These are phyloP conservation scores for Epichloe baconii DNA, from an alignment of 2,329 filamentous ascomycete genomes.

Conservation along the genomic window DNA sequence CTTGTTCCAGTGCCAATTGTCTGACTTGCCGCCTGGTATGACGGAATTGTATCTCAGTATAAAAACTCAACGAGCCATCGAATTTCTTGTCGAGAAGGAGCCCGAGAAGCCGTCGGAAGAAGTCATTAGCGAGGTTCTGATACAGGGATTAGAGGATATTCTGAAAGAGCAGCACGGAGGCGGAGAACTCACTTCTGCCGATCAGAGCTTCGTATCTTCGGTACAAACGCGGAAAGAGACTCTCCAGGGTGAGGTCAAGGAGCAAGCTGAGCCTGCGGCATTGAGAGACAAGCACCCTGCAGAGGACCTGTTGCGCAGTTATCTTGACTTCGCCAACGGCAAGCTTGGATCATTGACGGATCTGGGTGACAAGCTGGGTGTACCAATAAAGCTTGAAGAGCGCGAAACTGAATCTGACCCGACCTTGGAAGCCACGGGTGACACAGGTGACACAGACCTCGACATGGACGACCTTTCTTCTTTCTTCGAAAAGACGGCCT, in stretches of 20 bases:
- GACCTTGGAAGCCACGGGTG: conserved; percentile 13
- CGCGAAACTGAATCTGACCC: conserved; percentile 15
- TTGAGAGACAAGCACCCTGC: conserved; percentile 27
- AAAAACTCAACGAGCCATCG: conserved; percentile 39
- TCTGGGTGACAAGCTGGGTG: conserved; percentile 21
- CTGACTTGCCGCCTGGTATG: conserved; percentile 29
- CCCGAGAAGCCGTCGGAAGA: conserved; percentile 38
- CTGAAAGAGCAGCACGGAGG: conserved; percentile 22
- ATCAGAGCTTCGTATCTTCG: conserved; percentile 21
- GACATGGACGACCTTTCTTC: conserved; percentile 29
- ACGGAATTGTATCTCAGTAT: conserved; percentile 32
- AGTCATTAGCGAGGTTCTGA: conserved; percentile 41
- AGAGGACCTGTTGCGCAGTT: conserved; percentile 24
- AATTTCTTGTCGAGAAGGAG: conserved; percentile 34
- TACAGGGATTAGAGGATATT: conserved; percentile 39
- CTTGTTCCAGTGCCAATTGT: conserved; percentile 30
- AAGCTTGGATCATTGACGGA: conserved; percentile 21
- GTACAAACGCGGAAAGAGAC: conserved; percentile 21
- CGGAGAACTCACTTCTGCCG: conserved; percentile 20
- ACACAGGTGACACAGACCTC: conserved; percentile 19
- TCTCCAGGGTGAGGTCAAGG: conserved; percentile 17
- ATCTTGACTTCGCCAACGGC: conserved; percentile 20
- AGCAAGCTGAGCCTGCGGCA: conserved; percentile 11
- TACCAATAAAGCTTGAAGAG: conserved; percentile 20
- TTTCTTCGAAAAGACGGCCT: conserved; percentile 29